These are phyloP conservation scores for Colletotrichum filicis DNA, from an alignment of 2,329 filamentous ascomycete species.

Conservation along the genomic window DNA sequence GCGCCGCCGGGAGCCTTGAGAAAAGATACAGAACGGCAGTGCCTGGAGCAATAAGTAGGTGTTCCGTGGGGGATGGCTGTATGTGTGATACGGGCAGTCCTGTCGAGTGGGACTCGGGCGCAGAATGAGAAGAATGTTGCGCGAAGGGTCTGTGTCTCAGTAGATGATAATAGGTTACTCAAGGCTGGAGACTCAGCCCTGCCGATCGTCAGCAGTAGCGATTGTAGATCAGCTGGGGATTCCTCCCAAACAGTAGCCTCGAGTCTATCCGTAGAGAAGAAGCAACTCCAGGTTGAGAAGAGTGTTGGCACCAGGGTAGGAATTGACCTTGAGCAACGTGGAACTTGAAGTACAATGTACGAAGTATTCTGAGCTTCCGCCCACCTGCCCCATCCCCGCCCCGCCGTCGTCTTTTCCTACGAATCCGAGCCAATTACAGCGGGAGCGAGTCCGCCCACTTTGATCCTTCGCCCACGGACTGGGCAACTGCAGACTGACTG, in stretches of 20 bases:
- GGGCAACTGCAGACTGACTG: no score
- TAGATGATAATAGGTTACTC: neutral
- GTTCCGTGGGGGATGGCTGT: neutral
- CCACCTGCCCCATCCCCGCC: neutral
- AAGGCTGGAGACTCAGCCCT: neutral
- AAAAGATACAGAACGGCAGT: neutral
- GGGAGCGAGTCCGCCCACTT: neutral
- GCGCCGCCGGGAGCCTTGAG: constrained; percentile 14
- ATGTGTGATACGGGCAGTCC: neutral
- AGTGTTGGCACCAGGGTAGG: neutral
- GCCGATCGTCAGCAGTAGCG: neutral
- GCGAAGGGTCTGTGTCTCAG: neutral
- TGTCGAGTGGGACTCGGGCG: neutral
- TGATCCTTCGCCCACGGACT: neutral
- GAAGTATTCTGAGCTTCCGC: neutral
- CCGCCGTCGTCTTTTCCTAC: neutral
- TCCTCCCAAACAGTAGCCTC: neutral
- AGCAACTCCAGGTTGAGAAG: neutral
- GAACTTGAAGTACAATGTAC: no score
- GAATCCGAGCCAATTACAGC: neutral
- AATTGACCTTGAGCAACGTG: no score
- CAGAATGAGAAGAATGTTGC: no score
- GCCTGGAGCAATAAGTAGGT: neutral
- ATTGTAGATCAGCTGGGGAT: neutral
- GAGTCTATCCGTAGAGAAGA: no score